These are phyloP conservation scores for Diplodia intermedia DNA, from an alignment of 2,329 filamentous ascomycete genomes.

Conservation along the genomic window DNA sequence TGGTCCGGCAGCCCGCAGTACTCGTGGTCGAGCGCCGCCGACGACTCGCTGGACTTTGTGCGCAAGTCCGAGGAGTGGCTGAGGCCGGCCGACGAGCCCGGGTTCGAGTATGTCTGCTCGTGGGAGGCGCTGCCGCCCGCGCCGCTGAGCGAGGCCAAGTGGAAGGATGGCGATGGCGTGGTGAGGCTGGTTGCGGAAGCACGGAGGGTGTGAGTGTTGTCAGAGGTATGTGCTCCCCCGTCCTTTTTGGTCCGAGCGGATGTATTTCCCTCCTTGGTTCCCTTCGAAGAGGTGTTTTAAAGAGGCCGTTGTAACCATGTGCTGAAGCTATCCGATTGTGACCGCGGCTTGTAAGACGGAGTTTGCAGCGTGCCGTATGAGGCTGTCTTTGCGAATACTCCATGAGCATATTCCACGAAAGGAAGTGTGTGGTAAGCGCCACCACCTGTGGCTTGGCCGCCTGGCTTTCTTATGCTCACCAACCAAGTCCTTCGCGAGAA, in stretches of 20 bases:
- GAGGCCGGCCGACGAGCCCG: neutral
- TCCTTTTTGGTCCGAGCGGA: neutral
- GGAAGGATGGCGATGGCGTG: constrained; percentile 5
- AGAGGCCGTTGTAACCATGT: constrained; percentile 6
- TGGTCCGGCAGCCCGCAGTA: constrained; percentile 22
- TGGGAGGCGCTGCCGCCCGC: neutral
- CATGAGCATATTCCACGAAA: neutral
- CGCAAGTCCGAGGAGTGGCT: constrained; percentile 17
- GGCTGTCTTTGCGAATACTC: neutral
- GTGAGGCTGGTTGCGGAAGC: neutral
- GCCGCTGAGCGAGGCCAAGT: neutral
- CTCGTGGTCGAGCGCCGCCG: constrained; percentile 20
- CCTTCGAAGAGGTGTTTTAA: neutral
- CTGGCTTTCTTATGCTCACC: neutral
- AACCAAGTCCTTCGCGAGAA: neutral
- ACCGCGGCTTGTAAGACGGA: neutral
- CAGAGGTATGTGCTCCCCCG: neutral
- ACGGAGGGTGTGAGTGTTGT: no score
- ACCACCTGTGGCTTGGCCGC: neutral
- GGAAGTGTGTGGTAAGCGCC: neutral
- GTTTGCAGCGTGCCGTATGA: no score
- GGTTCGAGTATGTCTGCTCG: constrained; percentile 18
- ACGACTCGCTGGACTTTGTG: constrained; percentile 16
- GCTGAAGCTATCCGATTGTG: neutral
- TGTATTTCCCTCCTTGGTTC: neutral